Conservation (phyloP, 208 protist genomes). For the Sergeia podlipaevii region DNA sequence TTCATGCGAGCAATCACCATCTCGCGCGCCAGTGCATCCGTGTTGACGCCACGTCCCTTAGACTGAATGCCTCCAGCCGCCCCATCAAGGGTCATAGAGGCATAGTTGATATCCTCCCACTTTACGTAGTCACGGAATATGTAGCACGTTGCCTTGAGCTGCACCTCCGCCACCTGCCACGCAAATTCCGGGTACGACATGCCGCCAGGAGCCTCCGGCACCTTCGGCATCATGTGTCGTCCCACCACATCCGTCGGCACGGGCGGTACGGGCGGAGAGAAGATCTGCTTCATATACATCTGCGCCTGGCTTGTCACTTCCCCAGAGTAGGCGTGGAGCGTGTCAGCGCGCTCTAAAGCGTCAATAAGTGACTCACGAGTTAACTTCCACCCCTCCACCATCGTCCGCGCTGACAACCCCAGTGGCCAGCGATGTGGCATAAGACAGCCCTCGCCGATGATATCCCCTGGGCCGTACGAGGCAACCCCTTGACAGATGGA, state of each 20-base stretch:
- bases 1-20: too few species aligned
- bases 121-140: slow-evolving; percentile 68
- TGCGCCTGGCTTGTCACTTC: slow-evolving; percentile 44
- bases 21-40: not conserved
- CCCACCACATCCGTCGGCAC: slow-evolving; percentile 62
- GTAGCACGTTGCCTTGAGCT: slow-evolving; percentile 67
- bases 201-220: slow-evolving; percentile 47
- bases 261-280: slow-evolving; percentile 49
- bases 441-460: slow-evolving; percentile 77
- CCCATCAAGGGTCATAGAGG: slow-evolving; percentile 18
- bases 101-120: slow-evolving; percentile 84
- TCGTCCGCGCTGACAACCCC: slow-evolving; percentile 59
- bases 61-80: not conserved
- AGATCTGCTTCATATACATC: slow-evolving; percentile 68
- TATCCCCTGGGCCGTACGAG: slow-evolving; percentile 65
- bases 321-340: slow-evolving; percentile 67
- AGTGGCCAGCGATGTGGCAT: slow-evolving; percentile 82
- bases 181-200: slow-evolving; percentile 53
- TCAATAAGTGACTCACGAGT: slow-evolving; percentile 48
- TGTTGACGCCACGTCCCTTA: too few species aligned
- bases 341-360: slow-evolving; percentile 57
- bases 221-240: slow-evolving; percentile 64
- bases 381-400: slow-evolving; percentile 88
- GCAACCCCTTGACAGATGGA: slow-evolving; percentile 62
- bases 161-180: slow-evolving; percentile 52